Percentiles rank a stretch among this genome's conserved stretches.
These are phyloP conservation scores for Panellus pusillus DNA, from an alignment of 768 basidiomycete genomes.

Conservation along the genomic window DNA sequence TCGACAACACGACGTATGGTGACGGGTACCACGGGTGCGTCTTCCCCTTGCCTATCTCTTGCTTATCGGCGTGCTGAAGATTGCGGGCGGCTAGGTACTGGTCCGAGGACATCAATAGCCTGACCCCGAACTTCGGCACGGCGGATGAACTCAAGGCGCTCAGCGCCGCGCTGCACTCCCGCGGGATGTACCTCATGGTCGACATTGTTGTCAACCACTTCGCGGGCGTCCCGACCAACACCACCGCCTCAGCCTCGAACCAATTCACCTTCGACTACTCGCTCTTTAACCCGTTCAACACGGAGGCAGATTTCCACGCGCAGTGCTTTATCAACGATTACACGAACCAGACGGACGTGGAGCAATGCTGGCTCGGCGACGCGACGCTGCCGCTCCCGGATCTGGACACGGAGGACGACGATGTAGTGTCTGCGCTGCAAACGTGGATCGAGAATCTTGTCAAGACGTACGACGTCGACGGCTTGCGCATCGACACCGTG, in stretches of 20 bases:
- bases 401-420: conserved; percentile 65
- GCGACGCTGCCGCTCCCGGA: conserved; percentile 62
- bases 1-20: conserved; percentile 62
- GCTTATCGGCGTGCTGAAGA: not conserved
- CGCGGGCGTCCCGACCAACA: conserved; percentile 21
- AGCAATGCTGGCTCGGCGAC: conserved; percentile 81
- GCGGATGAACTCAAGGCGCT: conserved; percentile 71
- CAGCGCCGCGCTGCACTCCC: conserved; percentile 61
- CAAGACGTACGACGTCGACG: conserved; percentile 59
- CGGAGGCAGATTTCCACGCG: conserved; percentile 48
- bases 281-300: conserved; percentile 29
- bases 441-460: conserved; percentile 64
- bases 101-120: conserved; percentile 54
- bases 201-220: conserved; percentile 75
- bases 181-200: conserved; percentile 67
- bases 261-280: conserved; percentile 30
- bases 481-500: conserved; percentile 67
- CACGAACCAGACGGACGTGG: conserved; percentile 54
- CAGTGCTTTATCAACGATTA: conserved; percentile 65
- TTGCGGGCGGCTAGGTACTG: conserved; percentile 32
- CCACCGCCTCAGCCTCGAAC: not conserved
- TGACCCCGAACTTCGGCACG: conserved; percentile 74
- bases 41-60: conserved; percentile 17
- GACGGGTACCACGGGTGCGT: conserved; percentile 76
- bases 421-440: conserved; percentile 52